phyloP scores from a whole-genome alignment of 805 yeast species.

The Kluyveromyces starmeri region DNA sequence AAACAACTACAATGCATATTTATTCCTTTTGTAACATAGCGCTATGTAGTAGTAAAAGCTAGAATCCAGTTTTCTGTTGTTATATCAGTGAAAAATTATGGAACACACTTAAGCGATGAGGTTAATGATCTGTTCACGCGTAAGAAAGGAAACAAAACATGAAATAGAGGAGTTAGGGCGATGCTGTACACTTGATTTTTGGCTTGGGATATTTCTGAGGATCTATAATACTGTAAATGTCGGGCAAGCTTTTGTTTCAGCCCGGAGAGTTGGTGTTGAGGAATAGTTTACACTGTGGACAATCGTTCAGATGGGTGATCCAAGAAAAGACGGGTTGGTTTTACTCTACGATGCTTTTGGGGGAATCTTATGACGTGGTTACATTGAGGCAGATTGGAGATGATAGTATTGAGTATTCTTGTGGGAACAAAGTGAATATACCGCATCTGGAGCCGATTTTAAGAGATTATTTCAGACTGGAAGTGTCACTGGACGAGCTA shows the following conservation, averaged over 20 bases:
- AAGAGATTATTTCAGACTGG: constrained; percentile 61
- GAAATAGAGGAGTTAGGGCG: too few species aligned
- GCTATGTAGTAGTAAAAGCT: too few species aligned
- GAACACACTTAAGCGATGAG: too few species aligned
- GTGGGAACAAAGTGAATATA: constrained; percentile 25
- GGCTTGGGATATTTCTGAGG: too few species aligned
- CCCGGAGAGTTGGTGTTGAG: constrained; percentile 40
- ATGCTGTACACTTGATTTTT: too few species aligned
- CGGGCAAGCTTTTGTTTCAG: constrained; percentile 2
- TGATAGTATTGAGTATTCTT: constrained; percentile 41
- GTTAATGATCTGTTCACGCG: too few species aligned
- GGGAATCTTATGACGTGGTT: constrained; percentile 44
- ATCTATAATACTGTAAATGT: too few species aligned
- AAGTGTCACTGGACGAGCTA: constrained; percentile 43
- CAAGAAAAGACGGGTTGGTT: constrained; percentile 18
- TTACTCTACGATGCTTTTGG: constrained; percentile 20
- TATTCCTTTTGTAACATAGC: too few species aligned
- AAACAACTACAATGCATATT: too few species aligned
- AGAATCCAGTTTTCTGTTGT: too few species aligned
- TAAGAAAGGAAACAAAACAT: too few species aligned
- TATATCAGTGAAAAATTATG: too few species aligned
- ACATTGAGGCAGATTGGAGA: constrained; percentile 53
- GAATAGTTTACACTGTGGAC: constrained; percentile 28
- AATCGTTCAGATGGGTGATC: constrained; percentile 28
- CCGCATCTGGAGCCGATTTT: constrained; percentile 37